phyloP scores from a whole-genome alignment of 139 green algal species.

The Chlamydomonas schloesseri region DNA sequence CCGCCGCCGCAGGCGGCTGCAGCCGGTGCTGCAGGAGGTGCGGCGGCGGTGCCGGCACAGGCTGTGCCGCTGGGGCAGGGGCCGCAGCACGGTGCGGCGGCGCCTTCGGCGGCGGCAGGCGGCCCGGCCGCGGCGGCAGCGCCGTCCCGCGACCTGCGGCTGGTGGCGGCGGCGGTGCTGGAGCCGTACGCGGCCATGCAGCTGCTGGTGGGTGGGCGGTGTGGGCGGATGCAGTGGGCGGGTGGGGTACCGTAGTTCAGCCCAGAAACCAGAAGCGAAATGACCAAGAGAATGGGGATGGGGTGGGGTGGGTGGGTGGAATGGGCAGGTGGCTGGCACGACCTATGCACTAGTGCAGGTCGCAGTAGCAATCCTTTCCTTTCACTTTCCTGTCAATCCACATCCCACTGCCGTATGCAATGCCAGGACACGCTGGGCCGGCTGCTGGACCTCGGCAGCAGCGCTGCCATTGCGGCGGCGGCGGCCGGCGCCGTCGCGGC shows the following conservation, averaged over 20 bases:
- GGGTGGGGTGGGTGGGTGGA: no score
- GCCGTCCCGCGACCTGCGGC: conserved; percentile 33
- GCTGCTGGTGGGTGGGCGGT: conserved; percentile 20
- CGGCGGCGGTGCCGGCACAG: neutral
- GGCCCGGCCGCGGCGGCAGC: no score
- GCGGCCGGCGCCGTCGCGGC: no score
- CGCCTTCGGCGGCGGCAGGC: neutral
- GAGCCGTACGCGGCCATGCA: conserved; percentile 40
- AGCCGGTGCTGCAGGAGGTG: neutral
- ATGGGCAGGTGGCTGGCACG: no score
- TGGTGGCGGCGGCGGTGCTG: neutral
- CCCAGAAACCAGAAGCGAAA: no score
- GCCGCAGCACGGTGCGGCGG: neutral
- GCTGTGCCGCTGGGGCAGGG: neutral
- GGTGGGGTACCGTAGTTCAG: no score
- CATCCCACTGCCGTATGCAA: no score
- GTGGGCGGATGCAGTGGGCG: neutral
- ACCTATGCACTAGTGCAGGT: no score
- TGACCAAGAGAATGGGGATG: no score
- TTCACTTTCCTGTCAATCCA: neutral
- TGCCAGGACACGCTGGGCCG: conserved; percentile 3
- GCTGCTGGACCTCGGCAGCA: neutral
- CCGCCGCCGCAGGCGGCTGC: neutral
- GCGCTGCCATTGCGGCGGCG: no score
- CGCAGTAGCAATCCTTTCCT: no score